Conservation (phyloP, 768 basidiomycete species). For the Neoboletus subvelutipes region DNA sequence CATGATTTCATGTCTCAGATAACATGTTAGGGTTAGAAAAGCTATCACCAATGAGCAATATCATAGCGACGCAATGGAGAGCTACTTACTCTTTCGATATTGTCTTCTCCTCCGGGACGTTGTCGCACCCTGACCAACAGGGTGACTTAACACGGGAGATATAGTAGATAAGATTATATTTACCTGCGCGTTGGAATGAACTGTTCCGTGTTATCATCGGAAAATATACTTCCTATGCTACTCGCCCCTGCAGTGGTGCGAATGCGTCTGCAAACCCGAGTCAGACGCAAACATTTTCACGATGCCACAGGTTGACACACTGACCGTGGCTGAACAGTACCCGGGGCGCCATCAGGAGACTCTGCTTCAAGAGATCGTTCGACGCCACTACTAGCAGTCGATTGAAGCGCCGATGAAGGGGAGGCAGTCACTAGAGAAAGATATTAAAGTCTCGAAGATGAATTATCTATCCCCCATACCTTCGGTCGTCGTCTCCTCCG, state of each 20-base stretch:
- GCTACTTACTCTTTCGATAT: constrained; percentile 43
- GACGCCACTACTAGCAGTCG: background rate
- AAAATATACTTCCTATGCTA: constrained; percentile 44
- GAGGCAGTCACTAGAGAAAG: constrained; percentile 11
- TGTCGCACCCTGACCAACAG: constrained; percentile 53
- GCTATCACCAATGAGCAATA: constrained; percentile 19
- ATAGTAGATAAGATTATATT: constrained; percentile 3
- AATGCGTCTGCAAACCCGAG: constrained; percentile 30
- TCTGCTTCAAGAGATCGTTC: constrained; percentile 27
- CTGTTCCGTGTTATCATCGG: constrained; percentile 38
- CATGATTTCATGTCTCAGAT: background rate
- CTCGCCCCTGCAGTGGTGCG: constrained; percentile 32
- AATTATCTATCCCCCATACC: constrained; percentile 5
- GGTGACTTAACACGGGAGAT: background rate
- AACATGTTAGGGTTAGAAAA: constrained; percentile 21
- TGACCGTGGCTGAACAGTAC: constrained; percentile 49
- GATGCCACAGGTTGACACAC: constrained; percentile 16
- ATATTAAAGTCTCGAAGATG: background rate
- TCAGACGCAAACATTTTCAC: constrained; percentile 1
- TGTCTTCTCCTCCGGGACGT: constrained; percentile 66
- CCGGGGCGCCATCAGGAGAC: constrained; percentile 58
- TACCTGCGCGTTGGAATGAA: constrained; percentile 75
- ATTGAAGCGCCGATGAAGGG: constrained; percentile 3
- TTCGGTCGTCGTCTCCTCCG: constrained; percentile 29
- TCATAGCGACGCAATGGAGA: background rate